These are phyloP conservation scores for Aspergillus sp. DNA, from an alignment of 2,329 filamentous ascomycete species.

Conservation along the genomic window DNA sequence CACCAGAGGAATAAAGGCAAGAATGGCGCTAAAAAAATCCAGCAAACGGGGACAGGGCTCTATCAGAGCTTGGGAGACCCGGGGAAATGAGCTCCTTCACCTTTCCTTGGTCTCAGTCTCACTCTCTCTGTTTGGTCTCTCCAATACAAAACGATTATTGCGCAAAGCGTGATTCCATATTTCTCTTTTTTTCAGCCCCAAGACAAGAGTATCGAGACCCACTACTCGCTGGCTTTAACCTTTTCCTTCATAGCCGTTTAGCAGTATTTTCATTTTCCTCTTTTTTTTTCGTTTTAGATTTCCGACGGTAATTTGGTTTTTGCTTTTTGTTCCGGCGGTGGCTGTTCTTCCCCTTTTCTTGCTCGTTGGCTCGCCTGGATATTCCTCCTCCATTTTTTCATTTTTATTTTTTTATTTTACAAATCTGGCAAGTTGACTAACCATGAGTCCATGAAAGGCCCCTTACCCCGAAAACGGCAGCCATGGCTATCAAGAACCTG, in stretches of 20 bases:
- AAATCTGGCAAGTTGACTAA: conserved; percentile 5
- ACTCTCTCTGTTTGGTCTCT: background rate
- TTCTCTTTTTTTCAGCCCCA: conserved; percentile 21
- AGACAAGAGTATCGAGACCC: conserved; percentile 10
- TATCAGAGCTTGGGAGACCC: conserved; percentile 10
- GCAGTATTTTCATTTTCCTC: background rate
- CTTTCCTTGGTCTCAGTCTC: background rate
- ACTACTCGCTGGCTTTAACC: conserved; percentile 10
- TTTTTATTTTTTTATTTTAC: background rate
- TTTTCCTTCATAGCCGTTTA: conserved; percentile 3
- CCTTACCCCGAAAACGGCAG: background rate
- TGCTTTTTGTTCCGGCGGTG: background rate
- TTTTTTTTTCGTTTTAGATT: background rate
- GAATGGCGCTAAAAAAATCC: conserved; percentile 4
- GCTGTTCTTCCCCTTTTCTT: background rate
- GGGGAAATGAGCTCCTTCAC: conserved; percentile 14
- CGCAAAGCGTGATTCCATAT: background rate
- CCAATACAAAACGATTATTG: background rate
- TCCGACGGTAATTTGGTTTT: background rate
- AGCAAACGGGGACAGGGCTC: conserved; percentile 15
- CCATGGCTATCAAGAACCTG: background rate
- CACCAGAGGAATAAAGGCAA: conserved; percentile 1
- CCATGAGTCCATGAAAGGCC: conserved; percentile 1
- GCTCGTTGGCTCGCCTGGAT: background rate
- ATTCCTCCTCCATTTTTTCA: background rate